phyloP scores from a whole-genome alignment of 2,329 filamentous ascomycete genomes.

The Neoscytalidium dimidiatum region DNA sequence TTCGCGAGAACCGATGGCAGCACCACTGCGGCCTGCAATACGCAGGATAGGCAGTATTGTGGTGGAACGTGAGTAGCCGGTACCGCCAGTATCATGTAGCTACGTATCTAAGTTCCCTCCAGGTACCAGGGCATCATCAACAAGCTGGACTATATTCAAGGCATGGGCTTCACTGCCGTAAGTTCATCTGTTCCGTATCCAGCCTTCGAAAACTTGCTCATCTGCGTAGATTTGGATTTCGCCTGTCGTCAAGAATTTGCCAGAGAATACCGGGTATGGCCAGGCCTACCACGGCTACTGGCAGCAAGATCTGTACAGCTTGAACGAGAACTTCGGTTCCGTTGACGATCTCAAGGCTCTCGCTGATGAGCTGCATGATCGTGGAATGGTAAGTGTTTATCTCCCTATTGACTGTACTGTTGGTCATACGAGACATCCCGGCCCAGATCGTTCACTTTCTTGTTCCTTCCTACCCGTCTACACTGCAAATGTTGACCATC shows the following conservation, averaged over 20 bases:
- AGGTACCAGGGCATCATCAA: slow-evolving; percentile 58
- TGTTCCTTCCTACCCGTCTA: neutral
- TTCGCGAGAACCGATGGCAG: slow-evolving; percentile 43
- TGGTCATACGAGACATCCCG: too few relatives aligned
- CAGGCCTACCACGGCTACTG: slow-evolving; percentile 54
- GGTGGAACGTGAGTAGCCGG: neutral
- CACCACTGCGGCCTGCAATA: slow-evolving; percentile 41
- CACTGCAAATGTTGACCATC: neutral
- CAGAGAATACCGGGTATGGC: slow-evolving; percentile 44
- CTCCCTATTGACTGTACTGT: neutral
- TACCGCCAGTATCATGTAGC: neutral
- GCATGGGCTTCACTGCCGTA: slow-evolving; percentile 61
- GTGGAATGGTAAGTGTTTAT: slow-evolving; percentile 50
- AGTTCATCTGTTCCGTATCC: slow-evolving; percentile 26
- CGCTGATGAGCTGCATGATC: slow-evolving; percentile 55
- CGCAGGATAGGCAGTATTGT: slow-evolving; percentile 23
- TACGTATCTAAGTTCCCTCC: neutral
- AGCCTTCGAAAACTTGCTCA: neutral
- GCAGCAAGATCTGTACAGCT: slow-evolving; percentile 53
- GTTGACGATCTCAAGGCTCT: slow-evolving; percentile 60
- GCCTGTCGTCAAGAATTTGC: slow-evolving; percentile 46
- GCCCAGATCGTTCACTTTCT: too few relatives aligned
- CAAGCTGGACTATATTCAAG: slow-evolving; percentile 64
- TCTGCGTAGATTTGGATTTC: slow-evolving; percentile 48
- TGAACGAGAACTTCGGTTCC: slow-evolving; percentile 63